Evolutionary conservation across 2,329 filamentous ascomycete genomes (phyloP), one percentile per base, ranked within the genome.

Genomic region (Fusarium sp.): DNA sequence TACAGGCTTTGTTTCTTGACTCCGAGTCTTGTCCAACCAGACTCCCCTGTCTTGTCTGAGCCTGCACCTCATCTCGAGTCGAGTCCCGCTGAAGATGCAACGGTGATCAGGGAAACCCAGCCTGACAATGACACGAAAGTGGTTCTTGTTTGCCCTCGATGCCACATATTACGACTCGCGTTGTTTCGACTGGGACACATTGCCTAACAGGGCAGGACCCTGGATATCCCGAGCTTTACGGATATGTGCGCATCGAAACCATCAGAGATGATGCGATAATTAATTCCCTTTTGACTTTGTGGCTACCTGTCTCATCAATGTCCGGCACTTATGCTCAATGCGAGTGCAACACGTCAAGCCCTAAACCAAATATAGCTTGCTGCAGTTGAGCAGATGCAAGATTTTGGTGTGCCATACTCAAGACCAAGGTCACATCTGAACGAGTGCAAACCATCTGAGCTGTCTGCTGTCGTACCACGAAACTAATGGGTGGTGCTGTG

Each of bases 191-290:
- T 73, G 38, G 38, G 63, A 58, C 41, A 50, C 38, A 67, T 63
- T 66, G 62, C 72, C 69, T 15, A 75, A 73, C 72, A 56, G 50
- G 72, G 72, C 57, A 74, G 72, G 72, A 74, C 72, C 72, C 72
- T 74, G 64, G 72, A 70, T 75, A 66, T 75, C 60, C 38, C 44
- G 57, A 50, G 48, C 63, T 57, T 70, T 14, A 48, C 26, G 26
- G 14, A 48, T 61, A 55, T 74, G 41, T 60, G 62, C 55, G 45
- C 51, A 50, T 54, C 39, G 45, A 54, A 32, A 42, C 55, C 36
- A 58, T 53, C 67, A 48, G 62, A 73, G 24, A 22, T 59, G 42
- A 36, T 67, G 30, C 65, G 58, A 58, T 45, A 70, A 59, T 61
- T 38, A n/a, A 20, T 36, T 36, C 50, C 14, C 13, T 48, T 72